Base-by-base conservation (phyloP, 2,329 filamentous ascomycete species). In the Setomelanomma holmii region DNA sequence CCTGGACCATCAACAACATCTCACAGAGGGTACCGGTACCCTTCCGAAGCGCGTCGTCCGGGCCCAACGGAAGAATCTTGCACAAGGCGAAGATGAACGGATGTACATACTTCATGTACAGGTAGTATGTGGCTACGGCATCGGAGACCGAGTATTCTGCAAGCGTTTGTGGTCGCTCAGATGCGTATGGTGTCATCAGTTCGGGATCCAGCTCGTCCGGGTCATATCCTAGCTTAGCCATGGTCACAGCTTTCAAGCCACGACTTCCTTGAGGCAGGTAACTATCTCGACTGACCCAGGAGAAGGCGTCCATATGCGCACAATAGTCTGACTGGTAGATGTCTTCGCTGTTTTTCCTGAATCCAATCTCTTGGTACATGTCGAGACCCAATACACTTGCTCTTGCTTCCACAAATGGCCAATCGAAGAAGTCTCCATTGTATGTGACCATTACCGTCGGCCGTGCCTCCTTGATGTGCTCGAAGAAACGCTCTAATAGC, bases 61-160 rank as follows among this genome's bases (percentile, higher is more conserved):
- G 91, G 39, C 91, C 91, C 1, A 99, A 82, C 0, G 95, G 95
- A 72, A 99, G 82, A 78, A 99, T 97, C 1, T 93, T 99, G 77
- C 95, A 99, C 0, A 99, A 81, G 1, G 96, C 98, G 82, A 99
- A 99, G 73, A 99, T 95, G 80, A 99, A 99, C 3, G 95, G 95
- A 74, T 99, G 95, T n/a, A 99, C 91, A 75, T 99, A 99, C 88
- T 99, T 99, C 96, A 99, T 99, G 82, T 99, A 99, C 56, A 99
- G 80, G 71, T 99, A 99, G 74, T 99, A 99, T 0, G 95, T 99
- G 19, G 95, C 95, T 44, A 99, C 95, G 8, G 96, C 96, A 82
- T 99, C 96, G 67, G 96, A 99, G 39, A 99, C 95, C 0, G 96
- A 99, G 77, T 99, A 99, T 69, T 99, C 95, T 7, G 95, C 93